phyloP scores from a whole-genome alignment of 2,329 filamentous ascomycete species.

The Calonectria crousiana region DNA sequence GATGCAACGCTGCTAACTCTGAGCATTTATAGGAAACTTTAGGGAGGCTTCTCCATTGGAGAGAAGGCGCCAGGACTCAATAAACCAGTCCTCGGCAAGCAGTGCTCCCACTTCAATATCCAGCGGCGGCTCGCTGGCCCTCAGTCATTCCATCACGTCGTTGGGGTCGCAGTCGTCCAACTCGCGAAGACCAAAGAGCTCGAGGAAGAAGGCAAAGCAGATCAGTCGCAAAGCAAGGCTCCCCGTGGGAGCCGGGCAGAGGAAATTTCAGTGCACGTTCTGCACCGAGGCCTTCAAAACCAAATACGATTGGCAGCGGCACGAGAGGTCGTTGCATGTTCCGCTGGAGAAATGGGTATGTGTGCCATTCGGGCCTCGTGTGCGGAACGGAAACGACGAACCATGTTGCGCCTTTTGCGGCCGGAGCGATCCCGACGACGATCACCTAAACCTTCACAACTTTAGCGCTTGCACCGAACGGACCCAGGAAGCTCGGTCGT shows the following conservation, averaged over 20 bases:
- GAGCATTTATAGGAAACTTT: neutral
- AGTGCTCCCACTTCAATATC: constrained; percentile 18
- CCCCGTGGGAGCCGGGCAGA: neutral
- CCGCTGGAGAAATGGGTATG: constrained; percentile 61
- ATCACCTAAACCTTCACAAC: constrained; percentile 51
- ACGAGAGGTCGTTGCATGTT: constrained; percentile 60
- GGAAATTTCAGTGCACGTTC: constrained; percentile 56
- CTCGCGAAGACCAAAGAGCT: constrained; percentile 1
- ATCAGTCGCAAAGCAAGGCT: neutral
- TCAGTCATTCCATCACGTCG: constrained; percentile 11
- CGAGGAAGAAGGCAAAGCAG: constrained; percentile 17
- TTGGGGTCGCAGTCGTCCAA: constrained; percentile 7
- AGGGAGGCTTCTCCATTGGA: neutral
- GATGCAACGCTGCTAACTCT: neutral
- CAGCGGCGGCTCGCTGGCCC: constrained; percentile 5
- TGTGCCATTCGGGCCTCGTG: constrained; percentile 45
- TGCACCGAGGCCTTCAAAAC: constrained; percentile 58
- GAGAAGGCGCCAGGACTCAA: neutral
- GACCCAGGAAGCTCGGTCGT: constrained; percentile 54
- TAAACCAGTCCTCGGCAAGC: constrained; percentile 11
- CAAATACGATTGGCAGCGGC: constrained; percentile 60
- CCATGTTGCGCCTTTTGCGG: constrained; percentile 52
- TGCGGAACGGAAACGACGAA: constrained; percentile 50
- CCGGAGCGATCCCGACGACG: constrained; percentile 43
- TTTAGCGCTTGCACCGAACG: constrained; percentile 63